These are phyloP conservation scores for Arachis hypogaea DNA, from an alignment of 306 rosid species.

Conservation along the genomic window DNA sequence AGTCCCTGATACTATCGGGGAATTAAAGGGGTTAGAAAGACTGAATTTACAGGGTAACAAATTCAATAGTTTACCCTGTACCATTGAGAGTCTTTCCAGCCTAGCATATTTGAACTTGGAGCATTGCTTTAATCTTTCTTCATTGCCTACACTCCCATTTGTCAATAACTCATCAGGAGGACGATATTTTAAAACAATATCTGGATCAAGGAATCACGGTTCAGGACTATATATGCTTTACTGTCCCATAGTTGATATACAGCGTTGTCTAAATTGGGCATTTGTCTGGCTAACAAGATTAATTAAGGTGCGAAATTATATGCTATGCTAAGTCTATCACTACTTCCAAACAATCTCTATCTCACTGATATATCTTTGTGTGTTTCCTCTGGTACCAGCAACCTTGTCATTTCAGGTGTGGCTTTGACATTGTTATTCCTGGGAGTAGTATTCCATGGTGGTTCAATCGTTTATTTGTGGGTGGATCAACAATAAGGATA, in stretches of 20 bases:
- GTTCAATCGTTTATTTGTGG: not conserved
- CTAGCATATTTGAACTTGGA: slow-evolving; percentile 35
- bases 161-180: not conserved
- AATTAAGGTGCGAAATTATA: not conserved
- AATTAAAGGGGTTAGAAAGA: slow-evolving; percentile 14
- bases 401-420: slow-evolving; percentile 32
- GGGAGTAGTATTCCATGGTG: not conserved
- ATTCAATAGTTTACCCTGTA: not conserved
- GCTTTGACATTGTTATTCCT: slow-evolving; percentile 34
- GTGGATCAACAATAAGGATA: not conserved
- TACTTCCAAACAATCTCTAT: too few species aligned
- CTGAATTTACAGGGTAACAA: slow-evolving; percentile 26
- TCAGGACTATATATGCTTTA: slow-evolving; percentile 25
- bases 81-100: not conserved
- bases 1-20: slow-evolving; percentile 27
- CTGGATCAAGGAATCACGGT: slow-evolving; percentile 5
- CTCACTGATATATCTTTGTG: not conserved
- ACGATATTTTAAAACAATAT: not conserved
- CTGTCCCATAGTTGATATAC: not conserved
- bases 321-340: not conserved
- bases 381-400: slow-evolving; percentile 5
- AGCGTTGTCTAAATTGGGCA: not conserved
- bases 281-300: not conserved
- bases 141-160: not conserved
- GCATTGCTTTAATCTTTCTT: not conserved